A percentile compares a stretch with the other conserved stretches of the same genome.
Conservation (phyloP, 495 filamentous ascomycete genomes). For the Penicillium canescens region DNA sequence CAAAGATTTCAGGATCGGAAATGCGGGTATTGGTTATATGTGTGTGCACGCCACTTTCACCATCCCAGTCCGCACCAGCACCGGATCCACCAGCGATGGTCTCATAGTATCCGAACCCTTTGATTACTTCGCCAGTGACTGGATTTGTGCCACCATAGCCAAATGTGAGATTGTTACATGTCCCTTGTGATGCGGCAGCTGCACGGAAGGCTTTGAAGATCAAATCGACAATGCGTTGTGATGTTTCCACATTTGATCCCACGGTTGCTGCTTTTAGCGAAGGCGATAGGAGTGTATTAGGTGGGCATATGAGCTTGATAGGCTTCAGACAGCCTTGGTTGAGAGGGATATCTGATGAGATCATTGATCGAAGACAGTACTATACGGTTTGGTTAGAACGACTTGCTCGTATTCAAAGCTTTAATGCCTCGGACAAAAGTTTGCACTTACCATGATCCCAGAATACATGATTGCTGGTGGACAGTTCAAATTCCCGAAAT, state of each 20-base stretch:
- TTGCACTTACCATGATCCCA: conserved; percentile 66
- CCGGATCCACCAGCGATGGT: conserved; percentile 93
- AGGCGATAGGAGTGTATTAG: conserved; percentile 75
- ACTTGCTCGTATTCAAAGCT: too few relatives aligned
- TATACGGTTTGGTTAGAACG: too few relatives aligned
- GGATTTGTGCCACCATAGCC: conserved; percentile 53
- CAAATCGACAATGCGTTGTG: conserved; percentile 90
- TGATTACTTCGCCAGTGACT: conserved; percentile 74
- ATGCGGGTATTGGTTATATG: conserved; percentile 99
- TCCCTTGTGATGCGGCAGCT: conserved; percentile 87
- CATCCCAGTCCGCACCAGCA: conserved; percentile 84
- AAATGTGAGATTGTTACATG: conserved; percentile 82
- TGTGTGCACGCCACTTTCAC: conserved; percentile 85
- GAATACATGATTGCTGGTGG: conserved; percentile 91
- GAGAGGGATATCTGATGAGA: conserved; percentile 89
- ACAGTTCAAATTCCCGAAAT: conserved; percentile 94
- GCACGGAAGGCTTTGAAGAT: conserved; percentile 89
- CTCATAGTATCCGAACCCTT: conserved; percentile 95
- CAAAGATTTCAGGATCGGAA: conserved; percentile 94
- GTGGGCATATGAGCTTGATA: conserved; percentile 82
- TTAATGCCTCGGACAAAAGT: too few relatives aligned
- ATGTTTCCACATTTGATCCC: conserved; percentile 91
- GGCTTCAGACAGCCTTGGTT: conserved; percentile 95
- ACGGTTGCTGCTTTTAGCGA: conserved; percentile 89
- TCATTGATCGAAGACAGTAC: conserved; percentile 91